phyloP scores from a whole-genome alignment of 2,329 filamentous ascomycete genomes.

The Nigrospora osmanthi region DNA sequence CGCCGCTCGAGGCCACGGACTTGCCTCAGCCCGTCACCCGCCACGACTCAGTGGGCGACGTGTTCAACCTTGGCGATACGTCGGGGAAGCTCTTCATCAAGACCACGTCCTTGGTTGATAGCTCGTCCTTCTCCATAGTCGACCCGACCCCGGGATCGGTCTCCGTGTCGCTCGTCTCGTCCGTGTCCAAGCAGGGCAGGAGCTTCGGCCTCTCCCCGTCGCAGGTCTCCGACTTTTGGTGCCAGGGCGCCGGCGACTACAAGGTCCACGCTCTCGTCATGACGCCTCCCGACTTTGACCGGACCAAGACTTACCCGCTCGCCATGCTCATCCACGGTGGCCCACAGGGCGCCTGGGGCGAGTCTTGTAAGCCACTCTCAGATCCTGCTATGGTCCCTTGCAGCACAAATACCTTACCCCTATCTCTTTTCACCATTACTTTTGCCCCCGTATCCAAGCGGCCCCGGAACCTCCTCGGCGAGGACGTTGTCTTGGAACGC shows the following conservation, averaged over 20 bases:
- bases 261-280: conserved; percentile 64
- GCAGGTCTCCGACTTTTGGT: conserved; percentile 65
- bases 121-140: conserved; percentile 58
- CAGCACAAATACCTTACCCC: not conserved
- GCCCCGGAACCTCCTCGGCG: too few relatives aligned
- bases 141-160: conserved; percentile 24
- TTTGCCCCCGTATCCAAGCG: too few relatives aligned
- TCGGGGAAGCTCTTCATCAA: conserved; percentile 51
- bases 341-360: conserved; percentile 68
- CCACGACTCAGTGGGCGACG: conserved; percentile 46
- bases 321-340: conserved; percentile 78
- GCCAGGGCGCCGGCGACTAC: conserved; percentile 53
- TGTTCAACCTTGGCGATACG: conserved; percentile 40
- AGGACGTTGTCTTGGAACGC: too few relatives aligned
- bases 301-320: conserved; percentile 67
- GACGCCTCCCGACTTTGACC: conserved; percentile 59
- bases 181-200: conserved; percentile 44
- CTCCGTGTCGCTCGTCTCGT: conserved; percentile 3
- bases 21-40: conserved; percentile 41
- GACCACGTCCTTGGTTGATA: conserved; percentile 64
- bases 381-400: not conserved
- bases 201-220: conserved; percentile 56
- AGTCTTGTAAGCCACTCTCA: conserved; percentile 40
- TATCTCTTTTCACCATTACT: too few relatives aligned
- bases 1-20: conserved; percentile 37